phyloP scores from a whole-genome alignment of 306 rosid species.

The Medicago lupulina region DNA sequence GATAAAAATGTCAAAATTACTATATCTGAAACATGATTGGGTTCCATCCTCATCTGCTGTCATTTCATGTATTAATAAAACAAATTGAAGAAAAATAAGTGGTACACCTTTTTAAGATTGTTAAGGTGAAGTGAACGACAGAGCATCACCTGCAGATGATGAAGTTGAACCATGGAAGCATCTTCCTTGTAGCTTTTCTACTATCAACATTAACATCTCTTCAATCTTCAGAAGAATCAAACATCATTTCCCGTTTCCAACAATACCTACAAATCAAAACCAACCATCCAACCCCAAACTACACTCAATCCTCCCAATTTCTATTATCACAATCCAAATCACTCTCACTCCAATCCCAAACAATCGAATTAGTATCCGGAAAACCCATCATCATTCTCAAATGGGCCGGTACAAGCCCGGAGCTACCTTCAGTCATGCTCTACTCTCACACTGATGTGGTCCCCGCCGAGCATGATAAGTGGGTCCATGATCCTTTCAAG shows the following conservation, averaged over 20 bases:
- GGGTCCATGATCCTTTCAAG: slow-evolving; percentile 75
- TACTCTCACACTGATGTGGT: slow-evolving; percentile 95
- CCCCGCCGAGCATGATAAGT: slow-evolving; percentile 68
- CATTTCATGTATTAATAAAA: too few relatives aligned
- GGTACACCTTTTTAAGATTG: too few relatives aligned
- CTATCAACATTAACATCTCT: background rate
- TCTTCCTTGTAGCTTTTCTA: slow-evolving; percentile 22
- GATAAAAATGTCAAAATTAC: too few relatives aligned
- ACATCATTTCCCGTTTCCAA: slow-evolving; percentile 66
- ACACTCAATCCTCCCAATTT: slow-evolving; percentile 64
- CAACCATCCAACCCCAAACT: slow-evolving; percentile 77
- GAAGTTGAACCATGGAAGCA: background rate
- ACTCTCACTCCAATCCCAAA: slow-evolving; percentile 71
- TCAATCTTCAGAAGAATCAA: slow-evolving; percentile 6
- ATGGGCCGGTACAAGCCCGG: slow-evolving; percentile 75
- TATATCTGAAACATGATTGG: too few relatives aligned
- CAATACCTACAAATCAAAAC: slow-evolving; percentile 85
- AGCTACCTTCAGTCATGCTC: slow-evolving; percentile 76
- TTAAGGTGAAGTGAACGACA: too few relatives aligned
- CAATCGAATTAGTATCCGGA: slow-evolving; percentile 61
- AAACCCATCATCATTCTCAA: slow-evolving; percentile 79
- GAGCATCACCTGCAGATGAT: background rate
- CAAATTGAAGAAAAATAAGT: too few relatives aligned
- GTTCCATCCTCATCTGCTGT: too few relatives aligned
- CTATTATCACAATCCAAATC: slow-evolving; percentile 62